Base-by-base conservation (phyloP, 257 asterid species). In the Echium plantagineum region DNA sequence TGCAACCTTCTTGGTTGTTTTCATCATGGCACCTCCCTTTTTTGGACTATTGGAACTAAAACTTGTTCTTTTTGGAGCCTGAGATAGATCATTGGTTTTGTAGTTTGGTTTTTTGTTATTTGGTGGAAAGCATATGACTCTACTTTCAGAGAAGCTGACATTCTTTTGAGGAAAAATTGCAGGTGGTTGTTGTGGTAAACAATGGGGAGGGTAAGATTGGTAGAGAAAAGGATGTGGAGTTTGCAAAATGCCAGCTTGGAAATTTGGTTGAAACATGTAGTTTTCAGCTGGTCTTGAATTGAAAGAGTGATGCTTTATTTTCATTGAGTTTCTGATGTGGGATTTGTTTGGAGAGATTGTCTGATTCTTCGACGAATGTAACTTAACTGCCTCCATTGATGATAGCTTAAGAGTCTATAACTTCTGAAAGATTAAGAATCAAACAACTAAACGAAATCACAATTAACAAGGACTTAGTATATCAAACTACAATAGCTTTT, bases 141-240 rank as follows among this genome's bases (percentile, higher is more conserved):
- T 18, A 75, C 63, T 26, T 30, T 57, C 51, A 18, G 70, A 57
- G 69, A 21, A 72, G 17, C 30, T 58, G n/a, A 79, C 60, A n/a
- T 79, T 54, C 5, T 94, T 94, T 17, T 84, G 89, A 31, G 90
- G 95, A 32, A 85, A 93, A 5, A 79, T 85, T 0, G 89, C 90
- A 0, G 87, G 90, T 49, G 76, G 87, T 3, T 64, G 75, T 47
- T 63, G 69, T 21, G 52, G 84, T 55, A 51, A 61, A 9, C 78
- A 21, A 66, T 21, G 69, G 6, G 83, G 77, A 55, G 90, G 89
- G 64, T 62, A 76, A 28, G 90, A 80, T 1, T 60, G 80, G 22
- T 64, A 83, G 38, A 67, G 68, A 32, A 31, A 56, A 32, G 69
- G 77, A 2, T 79, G 81, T 3, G 79, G 89, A 52, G 81, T 59